Evolutionary conservation across 1,284 basidiomycete genomes (phyloP), one percentile per base, ranked within the genome.

Genomic region (Singerocomus rubriflavus): DNA sequence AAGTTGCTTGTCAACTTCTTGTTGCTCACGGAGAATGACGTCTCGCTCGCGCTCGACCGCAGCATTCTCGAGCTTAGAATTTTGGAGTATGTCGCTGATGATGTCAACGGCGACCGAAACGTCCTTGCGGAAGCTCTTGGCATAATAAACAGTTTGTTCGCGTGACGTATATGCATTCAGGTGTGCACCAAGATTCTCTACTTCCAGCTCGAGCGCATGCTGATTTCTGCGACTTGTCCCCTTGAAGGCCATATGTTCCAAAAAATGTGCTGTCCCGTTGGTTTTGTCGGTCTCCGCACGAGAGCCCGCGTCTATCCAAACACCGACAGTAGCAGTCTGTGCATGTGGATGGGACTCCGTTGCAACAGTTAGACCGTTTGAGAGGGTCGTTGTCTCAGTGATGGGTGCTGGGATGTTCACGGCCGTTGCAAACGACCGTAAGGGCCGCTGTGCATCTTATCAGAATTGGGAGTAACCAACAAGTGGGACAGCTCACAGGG

Each of bases 121-220:
- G 70, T 99, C 97, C 79, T 96, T 91, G 71, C 90, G 84, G 85
- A 99, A 99, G 68, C 91, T 89, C 82, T 98, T 98, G 68, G 96
- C 96, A 71, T 98, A 98, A 79, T 98, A 99, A 57, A 98, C 95
- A 30, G 97, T 99, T 76, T 99, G 96, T 76, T 99, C 96, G 59
- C 96, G 85, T 38, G 95, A 98, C 16, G 96, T 99, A 78, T 98
- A 99, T 49, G 97, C 96, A 71, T 99, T 98, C 55, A 99, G 77
- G 72, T 98, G 96, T 35, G 96, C 93, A 60, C 97, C 97, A 55
- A 98, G 80, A 77, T 98, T 97, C 77, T 99, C 96, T 42, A 99
- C 96, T 73, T 99, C 95, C 54, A 98, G 82, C 75, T 99, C 97
- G 52, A 99, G 85, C 36, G 84, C 81, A 64, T 93, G 91, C 73